A percentile compares a stretch with the other conserved stretches of the same genome.
Conservation (phyloP, 1,284 basidiomycete species). For the Psilocybe mexicana region DNA sequence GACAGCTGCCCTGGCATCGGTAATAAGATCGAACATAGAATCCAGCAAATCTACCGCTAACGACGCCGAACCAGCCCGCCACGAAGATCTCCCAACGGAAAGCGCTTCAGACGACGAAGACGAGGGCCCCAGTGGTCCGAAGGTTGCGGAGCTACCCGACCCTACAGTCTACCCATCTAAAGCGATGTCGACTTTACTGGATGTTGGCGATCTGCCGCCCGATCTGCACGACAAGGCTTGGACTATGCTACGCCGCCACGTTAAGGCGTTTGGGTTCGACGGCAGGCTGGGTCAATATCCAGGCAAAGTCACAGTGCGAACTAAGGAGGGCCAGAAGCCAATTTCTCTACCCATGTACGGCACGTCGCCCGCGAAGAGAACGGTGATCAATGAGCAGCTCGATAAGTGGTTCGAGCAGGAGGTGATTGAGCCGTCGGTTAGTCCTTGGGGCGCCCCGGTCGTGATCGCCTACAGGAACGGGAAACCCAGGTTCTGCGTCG, state of each 20-base stretch:
- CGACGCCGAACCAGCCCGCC: no score
- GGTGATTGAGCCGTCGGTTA: conserved; percentile 24
- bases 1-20: no score
- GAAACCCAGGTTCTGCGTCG: conserved; percentile 25
- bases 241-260: not conserved
- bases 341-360: conserved; percentile 16
- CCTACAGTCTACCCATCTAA: no score
- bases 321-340: conserved; percentile 20
- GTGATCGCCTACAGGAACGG: conserved; percentile 24
- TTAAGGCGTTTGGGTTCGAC: conserved; percentile 12
- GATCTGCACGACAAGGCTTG: no score
- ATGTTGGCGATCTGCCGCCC: no score
- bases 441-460: conserved; percentile 25
- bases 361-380: conserved; percentile 23
- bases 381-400: conserved; percentile 16
- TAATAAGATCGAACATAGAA: no score
- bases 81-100: no score
- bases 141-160: no score
- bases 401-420: conserved; percentile 23
- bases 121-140: no score
- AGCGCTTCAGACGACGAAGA: no score
- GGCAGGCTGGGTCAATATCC: conserved; percentile 15
- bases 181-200: no score
- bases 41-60: no score
- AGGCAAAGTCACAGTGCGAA: conserved; percentile 22